Base-by-base conservation (phyloP, 257 asterid genomes). In the Marsdenia floribunda region DNA sequence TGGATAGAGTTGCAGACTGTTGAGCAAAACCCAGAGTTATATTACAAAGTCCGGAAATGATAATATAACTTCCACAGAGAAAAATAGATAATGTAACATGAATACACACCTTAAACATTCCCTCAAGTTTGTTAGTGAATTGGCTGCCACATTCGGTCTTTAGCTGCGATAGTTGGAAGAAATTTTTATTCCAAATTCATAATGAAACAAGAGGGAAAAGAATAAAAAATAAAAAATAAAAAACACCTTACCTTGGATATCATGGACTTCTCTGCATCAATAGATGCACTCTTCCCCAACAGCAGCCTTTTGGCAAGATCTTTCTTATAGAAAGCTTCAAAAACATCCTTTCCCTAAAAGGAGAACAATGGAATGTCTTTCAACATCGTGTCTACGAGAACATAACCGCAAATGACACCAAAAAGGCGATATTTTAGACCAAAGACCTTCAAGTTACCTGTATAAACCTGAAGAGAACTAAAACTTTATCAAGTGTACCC, bases 81-180 rank as follows among this genome's bases (percentile, higher is more conserved):
- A 33, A 8, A 29, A 26, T 9, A 9, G 29, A 57, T 4, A 14
- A 37, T 68, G 64, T 18, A 5, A 16, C n/a, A 64, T 24, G 50
- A 60, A 68, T 47, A 72, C 42, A 78, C 84, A 90, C 99, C 98
- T 95, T 91, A 85, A 90, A 95, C 98, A 90, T 95, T 77, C 98
- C 98, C 85, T 95, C 98, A 35, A 95, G 97, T 86, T 95, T 95
- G 89, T 90, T 95, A 21, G 98, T 95, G 77, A 95, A 92, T 81
- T 92, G 99, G 86, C 99, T 95, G 73, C 99, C 99, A 22, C 99
- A 94, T 87, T 95, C 99, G 0, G 98, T 95, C 83, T 95, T 95
- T 78, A 95, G 85, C 99, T 95, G 80, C 75, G 76, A 78, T 54
- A 65, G 40, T 42, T 16, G 22, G 37, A 29, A 65, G 19, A 73